Conservation (phyloP, 2,329 filamentous ascomycete genomes). For the Diaporthe sp. region DNA sequence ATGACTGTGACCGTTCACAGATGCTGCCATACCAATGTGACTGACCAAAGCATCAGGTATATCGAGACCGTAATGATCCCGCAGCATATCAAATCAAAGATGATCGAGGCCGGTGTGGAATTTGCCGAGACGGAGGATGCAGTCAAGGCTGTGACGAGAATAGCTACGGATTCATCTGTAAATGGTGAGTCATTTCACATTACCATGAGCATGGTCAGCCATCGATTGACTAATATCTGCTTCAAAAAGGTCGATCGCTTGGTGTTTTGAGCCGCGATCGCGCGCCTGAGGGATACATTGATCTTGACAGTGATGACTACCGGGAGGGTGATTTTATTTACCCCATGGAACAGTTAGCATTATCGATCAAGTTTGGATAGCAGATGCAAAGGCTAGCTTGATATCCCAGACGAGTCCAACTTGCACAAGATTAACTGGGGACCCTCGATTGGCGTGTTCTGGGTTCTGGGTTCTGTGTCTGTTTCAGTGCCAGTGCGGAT, state of each 20-base stretch:
- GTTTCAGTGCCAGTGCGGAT: no score
- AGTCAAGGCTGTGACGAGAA: not conserved
- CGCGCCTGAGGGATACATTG: no score
- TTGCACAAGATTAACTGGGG: no score
- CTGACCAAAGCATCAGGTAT: not conserved
- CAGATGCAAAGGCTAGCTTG: no score
- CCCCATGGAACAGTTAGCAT: not conserved
- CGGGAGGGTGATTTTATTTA: not conserved
- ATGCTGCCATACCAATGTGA: no score
- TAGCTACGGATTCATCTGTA: not conserved
- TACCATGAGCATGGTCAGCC: not conserved
- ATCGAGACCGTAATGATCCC: not conserved
- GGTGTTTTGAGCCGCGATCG: no score
- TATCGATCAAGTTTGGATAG: not conserved
- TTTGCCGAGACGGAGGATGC: not conserved
- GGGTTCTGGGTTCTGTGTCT: no score
- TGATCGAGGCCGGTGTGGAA: not conserved
- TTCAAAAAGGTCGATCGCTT: not conserved
- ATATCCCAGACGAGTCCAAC: no score
- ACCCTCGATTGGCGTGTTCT: no score
- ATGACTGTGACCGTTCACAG: not conserved
- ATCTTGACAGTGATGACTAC: not conserved
- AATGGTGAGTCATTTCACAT: not conserved
- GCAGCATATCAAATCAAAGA: not conserved
- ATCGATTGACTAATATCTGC: not conserved